Conservation (phyloP, 2,329 filamentous ascomycete species). For the Aspergillus tanneri region DNA sequence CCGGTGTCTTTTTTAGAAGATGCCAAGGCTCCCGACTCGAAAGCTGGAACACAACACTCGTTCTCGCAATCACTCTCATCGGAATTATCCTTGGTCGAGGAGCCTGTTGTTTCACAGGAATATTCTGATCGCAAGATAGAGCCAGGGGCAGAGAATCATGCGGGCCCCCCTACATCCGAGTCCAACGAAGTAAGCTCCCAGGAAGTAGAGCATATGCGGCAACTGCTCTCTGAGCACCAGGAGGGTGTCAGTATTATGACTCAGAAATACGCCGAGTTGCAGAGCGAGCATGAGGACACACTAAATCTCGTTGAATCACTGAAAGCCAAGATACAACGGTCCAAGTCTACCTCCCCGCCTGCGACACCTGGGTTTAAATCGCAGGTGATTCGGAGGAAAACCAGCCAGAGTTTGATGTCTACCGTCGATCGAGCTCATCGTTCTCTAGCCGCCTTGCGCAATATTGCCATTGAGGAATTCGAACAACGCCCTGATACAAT, state of each 20-base stretch:
- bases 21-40: conserved; percentile 67
- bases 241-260: conserved; percentile 69
- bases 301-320: conserved; percentile 87
- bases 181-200: conserved; percentile 52
- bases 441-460: conserved; percentile 84
- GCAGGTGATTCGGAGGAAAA: conserved; percentile 87
- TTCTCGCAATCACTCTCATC: conserved; percentile 90
- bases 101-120: conserved; percentile 66
- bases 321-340: conserved; percentile 79
- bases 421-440: conserved; percentile 83
- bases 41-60: conserved; percentile 66
- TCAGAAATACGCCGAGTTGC: conserved; percentile 77
- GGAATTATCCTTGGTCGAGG: conserved; percentile 85
- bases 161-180: conserved; percentile 24
- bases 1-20: conserved; percentile 85
- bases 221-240: conserved; percentile 73
- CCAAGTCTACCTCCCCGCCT: conserved; percentile 64
- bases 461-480: conserved; percentile 83
- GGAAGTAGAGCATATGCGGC: conserved; percentile 71
- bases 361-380: conserved; percentile 44
- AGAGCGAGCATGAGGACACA: conserved; percentile 76
- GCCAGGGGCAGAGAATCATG: conserved; percentile 26
- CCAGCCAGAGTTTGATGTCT: conserved; percentile 81
- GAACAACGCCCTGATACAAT: conserved; percentile 77
- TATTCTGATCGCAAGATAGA: conserved; percentile 59